Evolutionary conservation across 257 asterid species (phyloP).

Genomic region (Ehretia macrophylla): DNA sequence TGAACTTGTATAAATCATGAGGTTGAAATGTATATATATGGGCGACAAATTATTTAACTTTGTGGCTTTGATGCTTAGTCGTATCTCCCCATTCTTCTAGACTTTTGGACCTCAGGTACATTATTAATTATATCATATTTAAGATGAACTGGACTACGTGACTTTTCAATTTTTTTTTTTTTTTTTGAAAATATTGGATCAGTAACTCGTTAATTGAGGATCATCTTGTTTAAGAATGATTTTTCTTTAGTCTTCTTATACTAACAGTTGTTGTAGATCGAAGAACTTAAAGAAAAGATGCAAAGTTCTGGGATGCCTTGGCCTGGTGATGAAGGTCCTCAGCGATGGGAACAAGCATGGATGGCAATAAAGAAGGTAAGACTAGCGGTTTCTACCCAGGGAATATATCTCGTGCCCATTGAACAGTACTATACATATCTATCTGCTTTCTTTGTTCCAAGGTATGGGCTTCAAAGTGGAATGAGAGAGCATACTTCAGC

Average conservation of each 20-base stretch:
- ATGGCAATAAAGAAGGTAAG: slow-evolving; percentile 83
- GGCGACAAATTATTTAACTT: not conserved
- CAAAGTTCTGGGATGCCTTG: slow-evolving; percentile 94
- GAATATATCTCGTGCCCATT: not conserved
- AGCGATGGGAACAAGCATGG: slow-evolving; percentile 99
- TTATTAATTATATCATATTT: not conserved
- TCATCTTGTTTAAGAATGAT: not conserved
- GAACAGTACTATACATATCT: not conserved
- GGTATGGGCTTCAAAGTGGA: slow-evolving; percentile 99
- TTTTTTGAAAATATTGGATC: not conserved
- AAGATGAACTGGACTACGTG: not conserved
- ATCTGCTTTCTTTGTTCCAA: slow-evolving; percentile 14
- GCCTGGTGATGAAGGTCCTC: slow-evolving; percentile 98
- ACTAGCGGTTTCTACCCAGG: slow-evolving; percentile 2
- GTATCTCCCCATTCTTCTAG: not conserved
- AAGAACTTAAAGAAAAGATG: slow-evolving; percentile 88
- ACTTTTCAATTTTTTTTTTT: not conserved
- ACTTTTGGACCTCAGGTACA: not conserved
- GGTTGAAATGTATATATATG: not conserved
- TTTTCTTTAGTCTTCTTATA: not conserved
- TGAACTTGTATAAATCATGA: slow-evolving; percentile 4
- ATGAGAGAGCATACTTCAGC: slow-evolving; percentile 98
- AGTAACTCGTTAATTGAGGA: not conserved
- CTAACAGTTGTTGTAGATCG: slow-evolving; percentile 39
- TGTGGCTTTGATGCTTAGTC: not conserved